phyloP scores from a whole-genome alignment of 2,329 filamentous ascomycete genomes.

The Juglanconis sp. region DNA sequence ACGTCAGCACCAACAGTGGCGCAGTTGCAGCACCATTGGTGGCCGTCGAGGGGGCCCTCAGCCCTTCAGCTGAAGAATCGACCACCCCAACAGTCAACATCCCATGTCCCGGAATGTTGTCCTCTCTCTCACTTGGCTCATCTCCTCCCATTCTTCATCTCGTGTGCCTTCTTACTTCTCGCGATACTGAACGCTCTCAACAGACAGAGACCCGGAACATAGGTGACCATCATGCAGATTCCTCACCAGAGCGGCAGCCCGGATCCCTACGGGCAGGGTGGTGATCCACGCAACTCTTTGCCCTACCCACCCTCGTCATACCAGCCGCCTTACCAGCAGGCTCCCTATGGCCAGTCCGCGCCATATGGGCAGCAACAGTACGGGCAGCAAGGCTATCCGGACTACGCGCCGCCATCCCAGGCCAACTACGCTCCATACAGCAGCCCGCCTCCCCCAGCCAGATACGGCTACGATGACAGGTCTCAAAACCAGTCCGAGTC shows the following conservation, averaged over 20 bases:
- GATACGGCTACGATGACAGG: background rate
- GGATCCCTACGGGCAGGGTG: background rate
- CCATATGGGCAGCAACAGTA: slow-evolving; percentile 8
- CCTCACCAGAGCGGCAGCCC: slow-evolving; percentile 1
- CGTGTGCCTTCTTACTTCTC: no score
- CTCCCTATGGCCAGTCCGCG: background rate
- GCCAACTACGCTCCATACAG: background rate
- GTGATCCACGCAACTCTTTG: background rate
- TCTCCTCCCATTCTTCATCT: no score
- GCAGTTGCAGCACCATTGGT: no score
- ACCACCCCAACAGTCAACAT: no score
- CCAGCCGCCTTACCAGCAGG: background rate
- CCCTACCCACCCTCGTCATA: slow-evolving; percentile 7
- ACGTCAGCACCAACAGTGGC: no score
- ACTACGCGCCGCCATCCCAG: slow-evolving; percentile 3
- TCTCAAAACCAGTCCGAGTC: background rate
- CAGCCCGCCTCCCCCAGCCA: background rate
- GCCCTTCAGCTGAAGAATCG: no score
- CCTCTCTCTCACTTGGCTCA: no score
- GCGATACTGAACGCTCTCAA: no score
- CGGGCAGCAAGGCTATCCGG: background rate
- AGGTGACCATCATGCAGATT: slow-evolving; percentile 2
- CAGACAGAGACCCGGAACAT: no score
- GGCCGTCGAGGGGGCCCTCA: no score
- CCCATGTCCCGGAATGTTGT: no score